These are phyloP conservation scores for Fusarium sp. DNA, from an alignment of 2,329 filamentous ascomycete genomes.

Conservation along the genomic window DNA sequence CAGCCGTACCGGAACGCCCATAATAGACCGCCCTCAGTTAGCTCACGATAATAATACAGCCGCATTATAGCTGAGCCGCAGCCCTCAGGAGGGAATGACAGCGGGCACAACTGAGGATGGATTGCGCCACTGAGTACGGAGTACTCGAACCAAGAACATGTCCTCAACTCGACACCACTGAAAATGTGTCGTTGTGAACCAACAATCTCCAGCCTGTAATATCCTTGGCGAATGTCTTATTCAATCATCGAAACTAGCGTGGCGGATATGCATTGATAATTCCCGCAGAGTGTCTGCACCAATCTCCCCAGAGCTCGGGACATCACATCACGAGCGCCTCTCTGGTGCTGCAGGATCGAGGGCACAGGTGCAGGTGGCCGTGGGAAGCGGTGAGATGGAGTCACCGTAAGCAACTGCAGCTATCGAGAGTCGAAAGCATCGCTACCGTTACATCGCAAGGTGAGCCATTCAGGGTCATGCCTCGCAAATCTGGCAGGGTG, in stretches of 20 bases:
- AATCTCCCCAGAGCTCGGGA: slow-evolving; percentile 2
- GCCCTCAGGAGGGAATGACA: background rate
- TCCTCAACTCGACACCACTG: background rate
- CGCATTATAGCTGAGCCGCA: slow-evolving; percentile 2
- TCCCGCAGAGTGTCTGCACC: slow-evolving; percentile 8
- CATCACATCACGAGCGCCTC: slow-evolving; percentile 15
- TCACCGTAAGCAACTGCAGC: background rate
- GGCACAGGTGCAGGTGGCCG: slow-evolving; percentile 3
- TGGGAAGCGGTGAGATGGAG: slow-evolving; percentile 28
- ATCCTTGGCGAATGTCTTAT: slow-evolving; percentile 8
- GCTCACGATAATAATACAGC: background rate
- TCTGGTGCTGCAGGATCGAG: slow-evolving; percentile 14
- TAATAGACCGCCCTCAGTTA: slow-evolving; percentile 12
- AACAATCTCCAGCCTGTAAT: background rate
- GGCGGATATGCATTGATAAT: slow-evolving; percentile 17
- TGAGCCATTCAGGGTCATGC: slow-evolving; percentile 17
- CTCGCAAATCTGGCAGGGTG: slow-evolving; percentile 34
- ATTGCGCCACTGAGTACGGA: slow-evolving; percentile 9
- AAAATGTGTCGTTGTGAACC: background rate
- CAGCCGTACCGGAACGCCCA: slow-evolving; percentile 4
- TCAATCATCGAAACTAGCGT: slow-evolving; percentile 8
- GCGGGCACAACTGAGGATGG: background rate
- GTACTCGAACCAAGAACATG: background rate
- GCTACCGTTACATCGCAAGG: slow-evolving; percentile 31
- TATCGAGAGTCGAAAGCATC: background rate